Evolutionary conservation across 805 yeast genomes (phyloP).

Genomic region (Saccharomycopsis fodiens): DNA sequence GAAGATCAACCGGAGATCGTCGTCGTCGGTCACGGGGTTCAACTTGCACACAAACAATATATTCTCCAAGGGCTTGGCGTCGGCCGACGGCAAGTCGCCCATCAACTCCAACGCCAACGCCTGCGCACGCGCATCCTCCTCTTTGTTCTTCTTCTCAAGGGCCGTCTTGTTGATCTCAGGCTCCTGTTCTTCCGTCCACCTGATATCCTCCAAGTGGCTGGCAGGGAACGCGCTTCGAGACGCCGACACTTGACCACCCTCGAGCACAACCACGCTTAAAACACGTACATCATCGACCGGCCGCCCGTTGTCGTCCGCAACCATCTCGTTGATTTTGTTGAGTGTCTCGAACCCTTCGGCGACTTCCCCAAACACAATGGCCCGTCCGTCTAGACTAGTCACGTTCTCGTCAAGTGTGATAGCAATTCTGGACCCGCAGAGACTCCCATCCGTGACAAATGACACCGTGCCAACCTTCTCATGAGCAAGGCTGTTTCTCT

Average conservation of each 20-base stretch:
- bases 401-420: constrained; percentile 31
- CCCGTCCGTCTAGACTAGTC: constrained; percentile 23
- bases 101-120: constrained; percentile 57
- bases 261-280: constrained; percentile 39
- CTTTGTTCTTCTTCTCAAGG: constrained; percentile 24
- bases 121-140: constrained; percentile 38
- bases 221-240: constrained; percentile 28
- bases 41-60: constrained; percentile 57
- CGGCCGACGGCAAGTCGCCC: constrained; percentile 55
- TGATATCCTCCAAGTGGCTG: constrained; percentile 28
- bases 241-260: constrained; percentile 5
- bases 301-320: constrained; percentile 32
- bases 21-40: constrained; percentile 53
- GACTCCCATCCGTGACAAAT: constrained; percentile 21
- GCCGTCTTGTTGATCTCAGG: constrained; percentile 18
- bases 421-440: constrained; percentile 31
- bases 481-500: constrained; percentile 22
- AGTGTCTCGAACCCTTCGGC: constrained; percentile 43
- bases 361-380: constrained; percentile 41
- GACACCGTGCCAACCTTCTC: constrained; percentile 31
- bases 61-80: constrained; percentile 51
- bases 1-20: constrained; percentile 49
- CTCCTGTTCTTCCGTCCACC: constrained; percentile 24
- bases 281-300: constrained; percentile 47
- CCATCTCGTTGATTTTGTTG: constrained; percentile 34